phyloP scores from a whole-genome alignment of 2,329 filamentous ascomycete species.

The Diplodia corticola region DNA sequence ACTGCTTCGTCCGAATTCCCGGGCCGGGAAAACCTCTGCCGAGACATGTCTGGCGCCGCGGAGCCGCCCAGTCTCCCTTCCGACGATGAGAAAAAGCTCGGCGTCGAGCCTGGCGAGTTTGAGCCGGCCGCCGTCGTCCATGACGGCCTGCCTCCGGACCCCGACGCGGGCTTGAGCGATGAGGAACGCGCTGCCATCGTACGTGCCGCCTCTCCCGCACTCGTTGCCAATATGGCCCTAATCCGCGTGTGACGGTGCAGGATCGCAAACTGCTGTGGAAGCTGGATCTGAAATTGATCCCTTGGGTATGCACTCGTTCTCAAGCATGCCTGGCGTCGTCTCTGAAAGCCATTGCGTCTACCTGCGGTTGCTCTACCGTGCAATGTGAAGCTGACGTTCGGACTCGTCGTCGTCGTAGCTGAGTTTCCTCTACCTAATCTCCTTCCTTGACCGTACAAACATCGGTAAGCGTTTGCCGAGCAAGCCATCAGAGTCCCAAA shows the following conservation, averaged over 20 bases:
- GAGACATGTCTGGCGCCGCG: background rate
- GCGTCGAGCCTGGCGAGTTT: constrained; percentile 22
- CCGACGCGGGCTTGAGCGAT: constrained; percentile 64
- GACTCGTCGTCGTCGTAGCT: constrained; percentile 44
- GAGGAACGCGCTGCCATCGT: constrained; percentile 65
- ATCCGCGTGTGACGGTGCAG: constrained; percentile 42
- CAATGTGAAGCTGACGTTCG: background rate
- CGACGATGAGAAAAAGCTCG: constrained; percentile 27
- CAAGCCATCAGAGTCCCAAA: background rate
- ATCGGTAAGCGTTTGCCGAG: constrained; percentile 44
- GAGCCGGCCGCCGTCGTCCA: background rate
- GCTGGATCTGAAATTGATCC: constrained; percentile 62
- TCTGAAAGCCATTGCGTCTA: no score
- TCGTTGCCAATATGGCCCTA: no score
- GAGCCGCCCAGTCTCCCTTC: constrained; percentile 12
- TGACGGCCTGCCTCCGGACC: constrained; percentile 46
- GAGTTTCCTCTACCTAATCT: constrained; percentile 70
- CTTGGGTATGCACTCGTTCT: constrained; percentile 47
- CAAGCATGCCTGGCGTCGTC: background rate
- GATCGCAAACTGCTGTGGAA: constrained; percentile 64
- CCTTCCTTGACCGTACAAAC: constrained; percentile 71
- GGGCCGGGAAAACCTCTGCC: background rate
- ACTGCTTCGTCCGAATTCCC: background rate
- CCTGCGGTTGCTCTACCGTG: background rate
- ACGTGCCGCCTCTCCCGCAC: constrained; percentile 34